phyloP scores from a whole-genome alignment of 345 rosid genomes.

The Syzygium oleosum region DNA sequence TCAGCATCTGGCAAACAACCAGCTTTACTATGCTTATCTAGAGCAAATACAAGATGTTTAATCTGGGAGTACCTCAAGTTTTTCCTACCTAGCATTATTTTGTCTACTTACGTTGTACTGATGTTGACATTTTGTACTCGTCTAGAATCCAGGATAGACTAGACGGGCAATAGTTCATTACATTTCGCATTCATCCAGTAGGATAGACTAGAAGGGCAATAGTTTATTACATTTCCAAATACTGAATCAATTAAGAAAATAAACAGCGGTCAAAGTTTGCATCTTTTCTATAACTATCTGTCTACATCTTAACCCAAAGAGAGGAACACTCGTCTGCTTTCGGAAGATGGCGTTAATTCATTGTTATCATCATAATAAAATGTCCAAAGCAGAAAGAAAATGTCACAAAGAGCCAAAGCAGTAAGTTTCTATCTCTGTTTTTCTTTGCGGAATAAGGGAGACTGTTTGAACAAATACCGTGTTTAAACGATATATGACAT shows the following conservation, averaged over 20 bases:
- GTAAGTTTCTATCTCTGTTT: background rate
- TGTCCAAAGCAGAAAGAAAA: background rate
- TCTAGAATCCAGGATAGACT: background rate
- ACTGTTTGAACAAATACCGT: background rate
- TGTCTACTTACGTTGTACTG: background rate
- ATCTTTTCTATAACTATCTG: background rate
- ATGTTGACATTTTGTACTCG: background rate
- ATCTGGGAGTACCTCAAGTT: background rate
- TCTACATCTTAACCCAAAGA: background rate
- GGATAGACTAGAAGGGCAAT: no score
- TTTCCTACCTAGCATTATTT: background rate
- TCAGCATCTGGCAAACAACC: background rate
- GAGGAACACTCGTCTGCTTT: background rate
- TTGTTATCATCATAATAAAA: background rate
- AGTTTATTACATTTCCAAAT: background rate
- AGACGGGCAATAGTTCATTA: background rate
- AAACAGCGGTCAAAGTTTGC: background rate
- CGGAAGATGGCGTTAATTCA: background rate
- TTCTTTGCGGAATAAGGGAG: background rate
- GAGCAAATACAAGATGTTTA: background rate
- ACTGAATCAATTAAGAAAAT: background rate
- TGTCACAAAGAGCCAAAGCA: background rate
- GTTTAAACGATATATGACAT: background rate
- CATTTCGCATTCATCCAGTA: background rate
- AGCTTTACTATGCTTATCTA: background rate